phyloP scores from a whole-genome alignment of 306 rosid species.

The Ochetophila trinervis region DNA sequence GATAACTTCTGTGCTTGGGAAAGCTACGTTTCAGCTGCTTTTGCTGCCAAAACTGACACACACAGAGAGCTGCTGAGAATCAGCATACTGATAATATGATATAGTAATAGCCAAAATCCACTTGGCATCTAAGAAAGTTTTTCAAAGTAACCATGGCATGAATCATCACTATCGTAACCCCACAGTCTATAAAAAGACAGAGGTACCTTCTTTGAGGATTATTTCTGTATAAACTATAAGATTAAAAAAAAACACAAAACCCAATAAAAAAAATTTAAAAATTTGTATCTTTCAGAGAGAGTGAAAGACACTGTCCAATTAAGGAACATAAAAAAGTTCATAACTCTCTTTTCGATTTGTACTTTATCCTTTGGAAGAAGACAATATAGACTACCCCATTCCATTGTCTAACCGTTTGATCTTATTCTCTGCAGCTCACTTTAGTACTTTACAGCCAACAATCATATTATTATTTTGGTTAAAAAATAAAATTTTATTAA shows the following conservation, averaged over 20 bases:
- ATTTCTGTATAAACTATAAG: neutral
- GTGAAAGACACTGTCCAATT: conserved; percentile 1
- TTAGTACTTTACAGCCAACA: conserved; percentile 16
- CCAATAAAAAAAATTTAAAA: neutral
- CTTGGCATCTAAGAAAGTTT: too few species aligned
- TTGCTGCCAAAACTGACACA: neutral
- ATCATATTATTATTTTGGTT: neutral
- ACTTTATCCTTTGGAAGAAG: conserved; percentile 4
- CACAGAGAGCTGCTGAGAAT: neutral
- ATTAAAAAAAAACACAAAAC: neutral
- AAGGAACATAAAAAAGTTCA: neutral
- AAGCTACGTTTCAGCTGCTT: neutral
- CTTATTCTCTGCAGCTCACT: neutral
- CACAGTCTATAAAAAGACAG: neutral
- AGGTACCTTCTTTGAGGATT: conserved; percentile 3
- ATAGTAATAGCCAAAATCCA: too few species aligned
- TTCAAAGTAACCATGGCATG: too few species aligned
- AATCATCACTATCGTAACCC: too few species aligned
- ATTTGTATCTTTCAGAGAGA: neutral
- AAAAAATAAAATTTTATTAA: neutral
- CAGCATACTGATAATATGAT: too few species aligned
- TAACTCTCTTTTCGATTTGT: neutral
- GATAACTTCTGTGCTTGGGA: neutral
- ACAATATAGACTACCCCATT: conserved; percentile 8
- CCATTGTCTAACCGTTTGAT: neutral